Conservation (phyloP, 2,329 filamentous ascomycete genomes). For the Dissoconium aciculare region DNA sequence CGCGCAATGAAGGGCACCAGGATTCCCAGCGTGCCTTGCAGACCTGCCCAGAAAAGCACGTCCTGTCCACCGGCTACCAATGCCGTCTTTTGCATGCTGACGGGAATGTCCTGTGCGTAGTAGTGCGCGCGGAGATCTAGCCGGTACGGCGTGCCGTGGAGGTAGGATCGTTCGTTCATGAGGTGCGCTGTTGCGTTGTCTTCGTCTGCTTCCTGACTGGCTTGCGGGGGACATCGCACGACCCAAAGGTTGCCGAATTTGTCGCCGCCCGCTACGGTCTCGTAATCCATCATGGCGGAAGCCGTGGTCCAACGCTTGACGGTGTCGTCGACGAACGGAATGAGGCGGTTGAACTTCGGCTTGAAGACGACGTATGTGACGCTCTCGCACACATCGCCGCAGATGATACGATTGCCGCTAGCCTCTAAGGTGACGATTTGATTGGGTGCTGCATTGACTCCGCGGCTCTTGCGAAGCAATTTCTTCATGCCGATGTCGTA, state of each 20-base stretch:
- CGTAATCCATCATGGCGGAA: conserved; percentile 91
- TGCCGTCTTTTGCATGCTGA: conserved; percentile 74
- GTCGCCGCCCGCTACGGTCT: conserved; percentile 85
- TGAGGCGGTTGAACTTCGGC: conserved; percentile 73
- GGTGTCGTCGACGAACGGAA: conserved; percentile 84
- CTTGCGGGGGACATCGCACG: conserved; percentile 70
- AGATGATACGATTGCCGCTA: conserved; percentile 78
- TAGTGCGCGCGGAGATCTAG: conserved; percentile 76
- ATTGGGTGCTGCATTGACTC: conserved; percentile 17
- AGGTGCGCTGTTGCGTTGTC: conserved; percentile 81
- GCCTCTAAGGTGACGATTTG: conserved; percentile 83
- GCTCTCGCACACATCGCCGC: conserved; percentile 84
- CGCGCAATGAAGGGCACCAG: conserved; percentile 82
- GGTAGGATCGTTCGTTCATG: conserved; percentile 76
- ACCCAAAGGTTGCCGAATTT: conserved; percentile 97
- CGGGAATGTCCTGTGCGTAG: conserved; percentile 83
- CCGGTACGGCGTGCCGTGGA: conserved; percentile 77
- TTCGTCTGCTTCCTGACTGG: conserved; percentile 80
- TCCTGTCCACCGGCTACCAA: conserved; percentile 85
- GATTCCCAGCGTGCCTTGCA: conserved; percentile 88
- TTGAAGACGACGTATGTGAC: conserved; percentile 92
- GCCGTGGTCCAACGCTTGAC: conserved; percentile 83
- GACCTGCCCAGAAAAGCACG: conserved; percentile 79
- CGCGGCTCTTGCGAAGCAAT: conserved; percentile 65
- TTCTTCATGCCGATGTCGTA: conserved; percentile 92